Base-by-base conservation (phyloP, 176 grass and related monocot genomes). In the Musa beccarii region DNA sequence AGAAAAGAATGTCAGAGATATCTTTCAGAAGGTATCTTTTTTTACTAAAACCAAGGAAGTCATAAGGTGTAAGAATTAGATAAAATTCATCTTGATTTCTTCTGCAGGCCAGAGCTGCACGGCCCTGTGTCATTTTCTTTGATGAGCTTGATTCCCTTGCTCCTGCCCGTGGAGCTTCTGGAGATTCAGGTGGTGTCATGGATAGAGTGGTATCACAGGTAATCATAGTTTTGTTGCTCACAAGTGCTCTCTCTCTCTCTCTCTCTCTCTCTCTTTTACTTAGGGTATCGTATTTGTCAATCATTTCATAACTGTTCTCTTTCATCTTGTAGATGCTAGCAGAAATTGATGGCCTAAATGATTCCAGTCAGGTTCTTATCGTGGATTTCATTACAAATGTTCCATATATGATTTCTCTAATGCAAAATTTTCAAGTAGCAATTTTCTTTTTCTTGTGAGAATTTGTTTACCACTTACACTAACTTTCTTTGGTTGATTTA, bases 171-270 rank as follows among this genome's bases (percentile, higher is more conserved):
- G 95, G 95, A 80, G 92, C 95, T 9, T 83, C 95, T 66, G 81
- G 90, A 80, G 90, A 98, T 91, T 98, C 95, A 73, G 90, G 84
- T 53, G 95, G 88, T 72, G 95, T 98, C 74, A 94, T 98, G 95
- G 90, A 98, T 80, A 91, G 95, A 84, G 95, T 98, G 68, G 95
- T 98, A 82, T 93, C 90, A 61, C 88, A 93, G 95, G 95, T 98
- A 82, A 68, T 54, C 34, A 53, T 72, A 67, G 16, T 54, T 83
- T 79, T 14, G 14, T 52, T 76, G 53, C 56, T n/a, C 59, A 55
- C 49, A 56, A 20, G 1, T 24, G 12, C 15, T 23, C 2, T 74
- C 54, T 20, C 51, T 24, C 71, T 59, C 22, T 20, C 51, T 24
- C 71, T 59, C 22, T 22, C 15, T 23, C 2, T 74, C 54, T 20